Evolutionary conservation across 441 rosid species (phyloP).

Genomic region (Adansonia rubrostipa): DNA sequence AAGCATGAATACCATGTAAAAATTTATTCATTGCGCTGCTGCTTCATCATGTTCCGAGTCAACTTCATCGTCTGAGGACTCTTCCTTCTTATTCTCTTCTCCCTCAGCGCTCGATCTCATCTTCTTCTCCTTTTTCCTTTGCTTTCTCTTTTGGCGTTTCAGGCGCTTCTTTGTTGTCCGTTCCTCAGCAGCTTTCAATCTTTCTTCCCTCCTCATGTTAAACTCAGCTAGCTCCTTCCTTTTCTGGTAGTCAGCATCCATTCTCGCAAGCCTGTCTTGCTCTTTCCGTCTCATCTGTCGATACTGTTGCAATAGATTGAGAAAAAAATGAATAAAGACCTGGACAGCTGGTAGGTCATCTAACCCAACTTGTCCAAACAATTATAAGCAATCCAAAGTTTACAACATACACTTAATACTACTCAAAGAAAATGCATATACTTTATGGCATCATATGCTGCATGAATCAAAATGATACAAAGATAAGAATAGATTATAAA

Average conservation of each 20-base stretch:
- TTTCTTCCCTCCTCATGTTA: conserved; percentile 79
- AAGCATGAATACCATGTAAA: background rate
- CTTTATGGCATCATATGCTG: conserved; percentile 1
- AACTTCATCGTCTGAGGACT: conserved; percentile 47
- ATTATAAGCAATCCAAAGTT: background rate
- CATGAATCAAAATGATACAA: background rate
- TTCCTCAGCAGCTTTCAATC: conserved; percentile 75
- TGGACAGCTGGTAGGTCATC: background rate
- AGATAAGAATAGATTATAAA: background rate
- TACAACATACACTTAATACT: background rate
- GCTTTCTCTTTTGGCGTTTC: conserved; percentile 88
- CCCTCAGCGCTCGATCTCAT: conserved; percentile 42
- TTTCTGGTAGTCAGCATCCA: conserved; percentile 83
- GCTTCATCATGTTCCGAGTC: conserved; percentile 48
- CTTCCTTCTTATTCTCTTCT: conserved; percentile 51
- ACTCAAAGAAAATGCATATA: background rate
- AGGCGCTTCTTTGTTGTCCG: conserved; percentile 79
- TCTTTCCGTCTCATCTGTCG: conserved; percentile 95
- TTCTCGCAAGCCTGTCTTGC: conserved; percentile 85
- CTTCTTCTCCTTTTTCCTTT: conserved; percentile 73
- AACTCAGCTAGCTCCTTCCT: conserved; percentile 76
- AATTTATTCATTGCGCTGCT: conserved; percentile 26
- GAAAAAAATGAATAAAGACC: background rate
- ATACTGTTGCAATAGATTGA: conserved; percentile 49
- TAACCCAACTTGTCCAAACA: background rate